phyloP scores from a whole-genome alignment of 108 stramenopile species.

The Licmophora abbreviata region DNA sequence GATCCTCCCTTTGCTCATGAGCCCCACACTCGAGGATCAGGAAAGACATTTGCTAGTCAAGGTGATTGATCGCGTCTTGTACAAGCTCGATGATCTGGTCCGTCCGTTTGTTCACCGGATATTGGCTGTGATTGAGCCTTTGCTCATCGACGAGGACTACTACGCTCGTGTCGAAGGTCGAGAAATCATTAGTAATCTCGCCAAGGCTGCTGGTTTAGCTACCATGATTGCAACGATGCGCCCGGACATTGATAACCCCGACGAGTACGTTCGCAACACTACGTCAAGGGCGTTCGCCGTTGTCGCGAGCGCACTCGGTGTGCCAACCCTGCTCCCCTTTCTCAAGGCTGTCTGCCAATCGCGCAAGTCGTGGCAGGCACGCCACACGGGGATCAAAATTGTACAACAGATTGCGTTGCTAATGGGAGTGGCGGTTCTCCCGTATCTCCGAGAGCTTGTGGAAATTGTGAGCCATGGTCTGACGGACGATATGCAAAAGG shows the following conservation, averaged over 20 bases:
- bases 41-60: slow-evolving; percentile 98
- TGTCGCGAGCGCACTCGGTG: slow-evolving; percentile 96
- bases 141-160: slow-evolving; percentile 99
- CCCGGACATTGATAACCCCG: slow-evolving; percentile 98
- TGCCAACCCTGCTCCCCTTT: slow-evolving; percentile 94
- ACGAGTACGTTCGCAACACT: slow-evolving; percentile 97
- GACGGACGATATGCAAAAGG: slow-evolving; percentile 95
- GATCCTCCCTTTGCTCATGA: slow-evolving; percentile 96
- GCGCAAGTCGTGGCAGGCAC: slow-evolving; percentile 96
- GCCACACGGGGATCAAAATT: slow-evolving; percentile 99
- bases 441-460: slow-evolving; percentile 92
- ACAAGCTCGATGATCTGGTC: slow-evolving; percentile 96
- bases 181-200: slow-evolving; percentile 98
- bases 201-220: slow-evolving; percentile 98
- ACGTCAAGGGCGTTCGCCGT: slow-evolving; percentile 98
- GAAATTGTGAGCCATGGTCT: slow-evolving; percentile 95
- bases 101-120: slow-evolving; percentile 96
- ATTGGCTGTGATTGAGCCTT: slow-evolving; percentile 94
- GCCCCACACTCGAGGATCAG: slow-evolving; percentile 97
- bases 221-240: slow-evolving; percentile 99
- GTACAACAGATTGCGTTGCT: slow-evolving; percentile 98
- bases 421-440: slow-evolving; percentile 97
- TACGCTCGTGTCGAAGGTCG: slow-evolving; percentile 97
- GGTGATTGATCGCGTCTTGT: slow-evolving; percentile 97
- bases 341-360: slow-evolving; percentile 98